Base-by-base conservation (phyloP, 2,329 filamentous ascomycete genomes). In the Arachnomyces sp. region DNA sequence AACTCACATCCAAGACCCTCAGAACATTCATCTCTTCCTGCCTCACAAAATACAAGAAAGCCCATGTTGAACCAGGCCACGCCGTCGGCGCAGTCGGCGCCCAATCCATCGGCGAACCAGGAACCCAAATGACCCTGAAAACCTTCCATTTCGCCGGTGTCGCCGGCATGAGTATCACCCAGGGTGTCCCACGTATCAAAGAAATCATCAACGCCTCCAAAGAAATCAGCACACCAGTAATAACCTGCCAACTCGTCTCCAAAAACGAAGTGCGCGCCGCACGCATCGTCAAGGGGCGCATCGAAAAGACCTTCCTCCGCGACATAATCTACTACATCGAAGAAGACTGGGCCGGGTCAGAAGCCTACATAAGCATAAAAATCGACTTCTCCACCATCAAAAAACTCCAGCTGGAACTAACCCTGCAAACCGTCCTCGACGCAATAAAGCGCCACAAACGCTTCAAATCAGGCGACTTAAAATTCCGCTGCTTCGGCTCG, bases 111-210 rank as follows among this genome's bases (percentile, higher is more conserved):
- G 92, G 92, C 65, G 92, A 98, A 58, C 92, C 92, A 0, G 92
- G 92, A 60, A 98, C 92, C 1, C 92, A 98, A 64, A 98, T 98
- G 92, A 98, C 92, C 1, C 69, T 98, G 48, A 96, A 96, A 68
- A 96, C 92, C 59, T 96, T 96, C 79, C 92, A 96, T 83, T 98
- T 98, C 71, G 92, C 92, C 59, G 92, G 92, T 84, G 92, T 98
- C 48, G 92, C 92, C 32, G 90, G 90, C 61, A 96, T 98, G 92
- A 94, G 87, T 74, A 94, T 98, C 58, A 98, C 92, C 0, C 87
- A 95, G 58, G 92, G 92, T 84, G 92, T 98, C 5, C 92, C 92
- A 1, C 90, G 92, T 81, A 98, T 98, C 71, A 98, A 98, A 68
- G 92, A 98, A 72, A 98, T 98, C 51, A 98, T 98, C 79, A 98